phyloP scores from a whole-genome alignment of 1,284 basidiomycete species.

The Tranzscheliella williamsii region DNA sequence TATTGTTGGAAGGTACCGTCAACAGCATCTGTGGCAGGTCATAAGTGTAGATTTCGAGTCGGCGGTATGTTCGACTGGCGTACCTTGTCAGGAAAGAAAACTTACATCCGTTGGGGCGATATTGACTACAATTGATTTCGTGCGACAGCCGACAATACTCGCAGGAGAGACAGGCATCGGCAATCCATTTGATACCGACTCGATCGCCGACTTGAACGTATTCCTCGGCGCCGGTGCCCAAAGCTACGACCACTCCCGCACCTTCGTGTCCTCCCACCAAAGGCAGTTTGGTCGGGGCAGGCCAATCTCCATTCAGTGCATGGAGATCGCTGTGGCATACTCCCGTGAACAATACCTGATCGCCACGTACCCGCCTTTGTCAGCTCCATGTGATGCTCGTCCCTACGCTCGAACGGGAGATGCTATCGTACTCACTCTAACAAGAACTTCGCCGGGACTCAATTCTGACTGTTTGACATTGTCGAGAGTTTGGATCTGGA shows the following conservation, averaged over 20 bases:
- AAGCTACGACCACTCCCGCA: conserved; percentile 71
- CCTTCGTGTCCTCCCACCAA: conserved; percentile 84
- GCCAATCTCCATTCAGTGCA: conserved; percentile 57
- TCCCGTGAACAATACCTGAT: conserved; percentile 29
- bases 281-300: conserved; percentile 67
- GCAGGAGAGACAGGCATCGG: conserved; percentile 71
- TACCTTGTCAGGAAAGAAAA: too few species aligned
- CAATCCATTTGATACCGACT: conserved; percentile 75
- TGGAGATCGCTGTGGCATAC: conserved; percentile 43
- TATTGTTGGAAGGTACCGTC: conserved; percentile 80
- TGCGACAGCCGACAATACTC: conserved; percentile 73
- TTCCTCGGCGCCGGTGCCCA: conserved; percentile 70
- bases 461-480: conserved; percentile 64
- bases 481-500: conserved; percentile 22
- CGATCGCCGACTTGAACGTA: conserved; percentile 71
- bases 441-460: conserved; percentile 75
- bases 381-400: background rate
- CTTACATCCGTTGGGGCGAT: conserved; percentile 61
- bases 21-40: conserved; percentile 62
- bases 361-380: background rate
- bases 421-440: conserved; percentile 66
- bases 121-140: conserved; percentile 67
- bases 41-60: too few species aligned
- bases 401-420: background rate
- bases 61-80: too few species aligned